phyloP scores from a whole-genome alignment of 2,329 filamentous ascomycete genomes.

The Aspergillus luchuensis region DNA sequence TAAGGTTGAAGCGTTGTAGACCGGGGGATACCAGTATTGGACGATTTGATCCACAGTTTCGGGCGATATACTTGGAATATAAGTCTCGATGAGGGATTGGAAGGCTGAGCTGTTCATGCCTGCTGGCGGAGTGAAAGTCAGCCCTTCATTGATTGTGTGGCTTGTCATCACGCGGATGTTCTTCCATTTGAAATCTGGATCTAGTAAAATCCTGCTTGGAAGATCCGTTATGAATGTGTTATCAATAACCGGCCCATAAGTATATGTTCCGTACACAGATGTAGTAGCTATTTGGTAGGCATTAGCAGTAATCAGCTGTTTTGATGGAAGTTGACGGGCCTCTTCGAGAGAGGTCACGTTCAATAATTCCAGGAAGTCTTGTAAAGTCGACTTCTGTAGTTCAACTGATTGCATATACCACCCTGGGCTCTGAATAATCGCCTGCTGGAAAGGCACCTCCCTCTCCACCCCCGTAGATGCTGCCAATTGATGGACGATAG shows the following conservation, averaged over 20 bases:
- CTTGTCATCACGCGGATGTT: slow-evolving; percentile 45
- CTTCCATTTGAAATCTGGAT: slow-evolving; percentile 40
- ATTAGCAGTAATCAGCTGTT: slow-evolving; percentile 48
- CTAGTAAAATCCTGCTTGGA: slow-evolving; percentile 50
- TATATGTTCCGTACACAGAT: slow-evolving; percentile 45
- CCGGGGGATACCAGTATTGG: slow-evolving; percentile 54
- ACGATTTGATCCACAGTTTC: slow-evolving; percentile 47
- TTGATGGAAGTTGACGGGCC: slow-evolving; percentile 45
- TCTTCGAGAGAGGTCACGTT: slow-evolving; percentile 50
- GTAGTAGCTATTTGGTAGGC: slow-evolving; percentile 42
- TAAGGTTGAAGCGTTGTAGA: slow-evolving; percentile 37
- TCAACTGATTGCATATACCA: slow-evolving; percentile 38
- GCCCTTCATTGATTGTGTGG: slow-evolving; percentile 48
- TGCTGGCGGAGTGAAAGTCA: slow-evolving; percentile 39
- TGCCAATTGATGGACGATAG: slow-evolving; percentile 59
- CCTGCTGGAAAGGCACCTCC: slow-evolving; percentile 36
- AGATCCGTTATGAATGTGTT: slow-evolving; percentile 52
- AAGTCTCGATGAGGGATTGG: slow-evolving; percentile 32
- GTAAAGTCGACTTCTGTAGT: slow-evolving; percentile 42
- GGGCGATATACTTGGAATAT: slow-evolving; percentile 27
- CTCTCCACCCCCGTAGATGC: slow-evolving; percentile 34
- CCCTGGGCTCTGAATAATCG: slow-evolving; percentile 50
- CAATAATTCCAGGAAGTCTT: slow-evolving; percentile 43
- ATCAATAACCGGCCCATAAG: slow-evolving; percentile 52
- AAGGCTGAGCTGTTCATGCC: not conserved